Percentiles rank a stretch among this genome's conserved stretches.
Conservation (phyloP, 169 alveolate genomes). For the Eimeria maxima region DNA sequence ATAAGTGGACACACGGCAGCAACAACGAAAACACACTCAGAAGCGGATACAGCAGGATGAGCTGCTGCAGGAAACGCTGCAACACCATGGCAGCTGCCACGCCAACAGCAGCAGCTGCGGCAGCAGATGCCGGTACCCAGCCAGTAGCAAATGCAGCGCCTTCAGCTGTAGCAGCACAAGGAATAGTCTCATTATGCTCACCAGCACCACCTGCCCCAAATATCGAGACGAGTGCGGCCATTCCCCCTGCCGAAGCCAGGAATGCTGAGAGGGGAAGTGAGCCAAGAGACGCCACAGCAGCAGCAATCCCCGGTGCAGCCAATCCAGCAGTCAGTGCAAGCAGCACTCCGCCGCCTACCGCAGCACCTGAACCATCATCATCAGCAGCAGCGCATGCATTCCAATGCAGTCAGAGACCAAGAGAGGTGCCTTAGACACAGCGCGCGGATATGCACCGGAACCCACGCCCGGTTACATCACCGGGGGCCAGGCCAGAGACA, state of each 20-base stretch:
- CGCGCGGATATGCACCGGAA: not conserved
- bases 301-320: constrained; percentile 94
- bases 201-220: constrained; percentile 94
- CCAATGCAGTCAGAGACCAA: not conserved
- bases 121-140: not conserved
- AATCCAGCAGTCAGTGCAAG: constrained; percentile 94
- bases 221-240: constrained; percentile 88
- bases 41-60: not conserved
- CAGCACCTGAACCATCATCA: constrained; percentile 87
- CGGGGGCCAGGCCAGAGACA: not conserved
- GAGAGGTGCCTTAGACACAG: not conserved
- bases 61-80: not conserved
- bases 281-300: constrained; percentile 87
- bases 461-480: not conserved
- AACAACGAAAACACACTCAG: not conserved
- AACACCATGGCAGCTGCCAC: not conserved
- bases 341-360: constrained; percentile 93
- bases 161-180: not conserved
- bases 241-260: constrained; percentile 91
- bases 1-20: not conserved
- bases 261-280: constrained; percentile 85
- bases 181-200: not conserved
- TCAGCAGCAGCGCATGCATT: not conserved
- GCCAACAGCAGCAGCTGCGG: not conserved
- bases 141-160: constrained; percentile 5